Conservation (phyloP, 177 flowering plant genomes). For the Vitis hybrid region DNA sequence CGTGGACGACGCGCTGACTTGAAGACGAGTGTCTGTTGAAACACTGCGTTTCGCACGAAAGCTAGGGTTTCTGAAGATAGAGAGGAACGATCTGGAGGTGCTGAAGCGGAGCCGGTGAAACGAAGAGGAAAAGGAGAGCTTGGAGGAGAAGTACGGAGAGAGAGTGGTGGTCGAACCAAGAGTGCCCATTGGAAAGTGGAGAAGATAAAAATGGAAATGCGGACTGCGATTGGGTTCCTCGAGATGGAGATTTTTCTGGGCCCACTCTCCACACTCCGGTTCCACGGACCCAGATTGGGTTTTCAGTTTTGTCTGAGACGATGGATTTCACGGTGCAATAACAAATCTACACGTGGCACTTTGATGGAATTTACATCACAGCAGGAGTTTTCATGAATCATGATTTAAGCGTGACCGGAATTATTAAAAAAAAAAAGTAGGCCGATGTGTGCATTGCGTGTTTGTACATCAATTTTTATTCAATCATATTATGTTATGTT, state of each 20-base stretch:
- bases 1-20: conserved; percentile 24
- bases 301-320: not conserved
- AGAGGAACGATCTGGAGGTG: conserved; percentile 3
- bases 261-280: not conserved
- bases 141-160: not conserved
- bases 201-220: not conserved
- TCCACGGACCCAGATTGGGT: not conserved
- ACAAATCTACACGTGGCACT: not conserved
- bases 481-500: no score
- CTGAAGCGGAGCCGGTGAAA: not conserved
- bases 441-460: no score
- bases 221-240: not conserved
- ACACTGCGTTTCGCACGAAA: not conserved
- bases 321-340: not conserved
- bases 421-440: no score
- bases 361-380: not conserved
- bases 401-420: no score
- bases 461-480: no score
- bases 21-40: conserved; percentile 23
- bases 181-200: conserved; percentile 6
- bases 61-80: conserved; percentile 13
- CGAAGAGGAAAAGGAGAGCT: not conserved
- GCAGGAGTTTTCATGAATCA: no score
- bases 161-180: not conserved
- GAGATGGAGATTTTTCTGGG: not conserved